Evolutionary conservation across 2,329 filamentous ascomycete genomes (phyloP).

Genomic region (Mollisia scopiformis): DNA sequence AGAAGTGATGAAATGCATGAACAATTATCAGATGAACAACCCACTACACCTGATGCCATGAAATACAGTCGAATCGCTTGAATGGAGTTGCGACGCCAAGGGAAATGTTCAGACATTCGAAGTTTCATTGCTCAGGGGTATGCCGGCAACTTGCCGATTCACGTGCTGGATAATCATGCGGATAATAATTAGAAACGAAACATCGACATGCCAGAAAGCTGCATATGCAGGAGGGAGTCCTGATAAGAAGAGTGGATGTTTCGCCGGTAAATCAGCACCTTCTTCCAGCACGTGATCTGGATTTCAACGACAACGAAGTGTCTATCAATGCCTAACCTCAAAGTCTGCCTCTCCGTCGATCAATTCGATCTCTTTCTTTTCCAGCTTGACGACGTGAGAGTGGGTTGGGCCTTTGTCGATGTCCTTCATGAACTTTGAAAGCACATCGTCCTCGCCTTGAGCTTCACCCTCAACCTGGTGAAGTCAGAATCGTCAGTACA

Average conservation of each 20-base stretch:
- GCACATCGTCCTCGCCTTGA: constrained; percentile 68
- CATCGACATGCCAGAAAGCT: background rate
- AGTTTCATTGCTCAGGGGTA: background rate
- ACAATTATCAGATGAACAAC: constrained; percentile 11
- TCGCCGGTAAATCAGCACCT: no score
- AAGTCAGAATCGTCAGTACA: background rate
- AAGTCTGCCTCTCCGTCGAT: constrained; percentile 73
- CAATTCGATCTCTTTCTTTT: constrained; percentile 66
- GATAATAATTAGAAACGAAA: background rate
- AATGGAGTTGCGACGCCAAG: background rate
- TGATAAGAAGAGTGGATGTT: no score
- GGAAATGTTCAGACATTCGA: background rate
- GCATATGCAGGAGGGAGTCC: no score
- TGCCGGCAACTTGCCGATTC: background rate
- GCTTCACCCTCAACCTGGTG: constrained; percentile 84
- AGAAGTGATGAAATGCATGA: constrained; percentile 8
- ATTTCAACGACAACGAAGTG: background rate
- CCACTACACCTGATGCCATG: background rate
- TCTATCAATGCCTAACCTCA: constrained; percentile 42
- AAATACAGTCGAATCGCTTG: background rate
- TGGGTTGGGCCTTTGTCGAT: constrained; percentile 74
- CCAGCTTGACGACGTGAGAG: constrained; percentile 74
- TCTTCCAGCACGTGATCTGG: background rate
- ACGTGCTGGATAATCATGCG: background rate
- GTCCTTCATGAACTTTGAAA: constrained; percentile 74